phyloP scores from a whole-genome alignment of 2,329 filamentous ascomycete species.

The Botrytis fragariae region DNA sequence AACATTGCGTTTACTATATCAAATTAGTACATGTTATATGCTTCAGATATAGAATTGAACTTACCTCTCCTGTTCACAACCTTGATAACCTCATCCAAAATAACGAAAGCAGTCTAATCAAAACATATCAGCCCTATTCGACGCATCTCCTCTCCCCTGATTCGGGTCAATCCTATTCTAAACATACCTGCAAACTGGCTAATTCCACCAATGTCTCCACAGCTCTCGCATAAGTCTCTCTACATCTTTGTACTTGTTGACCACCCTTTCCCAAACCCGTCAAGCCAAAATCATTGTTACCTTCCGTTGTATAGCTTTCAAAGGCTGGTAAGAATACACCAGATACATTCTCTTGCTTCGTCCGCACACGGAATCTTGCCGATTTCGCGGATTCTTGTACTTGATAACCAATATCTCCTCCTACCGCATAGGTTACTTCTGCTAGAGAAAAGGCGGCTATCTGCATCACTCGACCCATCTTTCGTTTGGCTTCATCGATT shows the following conservation, averaged over 20 bases:
- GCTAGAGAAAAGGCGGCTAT: constrained; percentile 97
- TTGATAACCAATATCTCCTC: constrained; percentile 93
- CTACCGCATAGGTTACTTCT: constrained; percentile 95
- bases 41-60: constrained; percentile 30
- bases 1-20: constrained; percentile 84
- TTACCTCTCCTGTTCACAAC: constrained; percentile 92
- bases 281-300: constrained; percentile 91
- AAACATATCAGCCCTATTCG: constrained; percentile 10
- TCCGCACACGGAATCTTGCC: constrained; percentile 87
- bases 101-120: constrained; percentile 84
- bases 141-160: background rate
- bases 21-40: constrained; percentile 30
- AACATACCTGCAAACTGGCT: constrained; percentile 74
- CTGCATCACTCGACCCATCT: constrained; percentile 99
- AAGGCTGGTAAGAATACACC: constrained; percentile 93
- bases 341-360: constrained; percentile 97
- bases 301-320: constrained; percentile 85
- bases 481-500: constrained; percentile 98
- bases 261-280: constrained; percentile 95
- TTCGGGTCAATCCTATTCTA: constrained; percentile 17
- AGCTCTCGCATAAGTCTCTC: constrained; percentile 92
- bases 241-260: constrained; percentile 90
- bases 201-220: constrained; percentile 95
- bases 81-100: constrained; percentile 98
- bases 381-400: constrained; percentile 94